Evolutionary conservation across 768 basidiomycete genomes (phyloP), one percentile per base, ranked within the genome.

Genomic region (Termitomyces eurrhizus): DNA sequence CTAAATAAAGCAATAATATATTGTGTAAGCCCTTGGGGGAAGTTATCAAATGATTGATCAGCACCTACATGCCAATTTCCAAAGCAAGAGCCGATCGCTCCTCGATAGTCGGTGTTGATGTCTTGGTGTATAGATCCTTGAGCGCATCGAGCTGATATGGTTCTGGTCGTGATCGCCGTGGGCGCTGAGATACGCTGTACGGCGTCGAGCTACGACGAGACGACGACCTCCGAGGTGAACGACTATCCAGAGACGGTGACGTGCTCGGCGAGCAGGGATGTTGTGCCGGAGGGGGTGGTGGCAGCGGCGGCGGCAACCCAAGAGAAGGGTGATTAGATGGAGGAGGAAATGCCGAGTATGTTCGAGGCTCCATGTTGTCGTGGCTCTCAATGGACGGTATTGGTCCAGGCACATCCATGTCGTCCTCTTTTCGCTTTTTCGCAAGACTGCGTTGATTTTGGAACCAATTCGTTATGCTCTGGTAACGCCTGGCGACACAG

Each of bases 401-500:
- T 58, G 69, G 66, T 52, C 69, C 39, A 49, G 69, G 62, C 26
- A 67, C 70, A 39, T 78, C 76, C 46, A 67, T 66, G 33, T 83
- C 80, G 53, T 87, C 86, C 62, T 89, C 86, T 65, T 78, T 83
- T 66, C 80, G 82, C 75, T 88, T 89, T 77, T 87, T 88, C 36
- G 88, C 84, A 64, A 87, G 80, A 70, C 85, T 90, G 66, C 89
- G 88, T 68, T 92, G 89, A 67, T 91, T 90, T 78, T 92, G 90
- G 71, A 92, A 92, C 91, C 90, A 92, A 69, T 92, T 91, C 1
- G 87, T 90, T 59, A 92, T 85, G 59, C 85, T 89, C 73, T 90
- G 85, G 74, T 88, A 82, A 64, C 83, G 87, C 89, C 90, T 92
- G 66, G 16, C 51, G 57, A 64, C 46, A 60, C 53, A 21, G 21